Evolutionary conservation across 345 rosid genomes (phyloP).

Genomic region (Eucalyptus pauciflora): DNA sequence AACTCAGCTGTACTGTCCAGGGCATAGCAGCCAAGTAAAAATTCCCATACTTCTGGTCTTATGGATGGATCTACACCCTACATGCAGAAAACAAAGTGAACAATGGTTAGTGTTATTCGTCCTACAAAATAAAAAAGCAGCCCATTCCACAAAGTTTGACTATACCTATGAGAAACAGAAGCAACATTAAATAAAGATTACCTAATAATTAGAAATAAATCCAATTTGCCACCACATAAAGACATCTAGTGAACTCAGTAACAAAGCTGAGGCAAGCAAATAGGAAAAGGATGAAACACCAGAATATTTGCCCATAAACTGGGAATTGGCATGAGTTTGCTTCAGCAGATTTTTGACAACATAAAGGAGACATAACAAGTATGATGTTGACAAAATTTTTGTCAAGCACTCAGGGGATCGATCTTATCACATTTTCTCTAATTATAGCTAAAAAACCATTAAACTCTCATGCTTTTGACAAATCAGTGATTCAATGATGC

Average conservation of each 20-base stretch:
- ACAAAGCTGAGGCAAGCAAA: background rate
- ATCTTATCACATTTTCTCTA: background rate
- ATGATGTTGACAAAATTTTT: background rate
- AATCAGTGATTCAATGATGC: background rate
- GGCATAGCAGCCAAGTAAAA: constrained; percentile 82
- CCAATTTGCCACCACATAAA: background rate
- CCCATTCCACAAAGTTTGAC: background rate
- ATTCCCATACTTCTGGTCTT: constrained; percentile 93
- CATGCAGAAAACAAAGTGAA: constrained; percentile 4
- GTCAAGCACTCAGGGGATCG: background rate
- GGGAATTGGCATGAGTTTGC: background rate
- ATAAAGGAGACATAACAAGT: background rate
- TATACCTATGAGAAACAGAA: background rate
- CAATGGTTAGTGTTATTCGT: background rate
- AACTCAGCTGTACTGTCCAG: constrained; percentile 70
- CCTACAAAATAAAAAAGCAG: background rate
- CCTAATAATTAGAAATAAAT: background rate
- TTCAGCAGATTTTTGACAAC: background rate
- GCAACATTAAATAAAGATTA: background rate
- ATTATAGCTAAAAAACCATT: background rate
- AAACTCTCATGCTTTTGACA: background rate
- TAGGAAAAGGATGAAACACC: background rate
- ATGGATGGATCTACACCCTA: constrained; percentile 92
- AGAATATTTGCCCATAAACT: background rate
- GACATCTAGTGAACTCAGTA: background rate